A percentile compares a stretch with the other conserved stretches of the same genome.
These are phyloP conservation scores for Elsinoe perseae DNA, from an alignment of 2,329 filamentous ascomycete genomes.

Conservation along the genomic window DNA sequence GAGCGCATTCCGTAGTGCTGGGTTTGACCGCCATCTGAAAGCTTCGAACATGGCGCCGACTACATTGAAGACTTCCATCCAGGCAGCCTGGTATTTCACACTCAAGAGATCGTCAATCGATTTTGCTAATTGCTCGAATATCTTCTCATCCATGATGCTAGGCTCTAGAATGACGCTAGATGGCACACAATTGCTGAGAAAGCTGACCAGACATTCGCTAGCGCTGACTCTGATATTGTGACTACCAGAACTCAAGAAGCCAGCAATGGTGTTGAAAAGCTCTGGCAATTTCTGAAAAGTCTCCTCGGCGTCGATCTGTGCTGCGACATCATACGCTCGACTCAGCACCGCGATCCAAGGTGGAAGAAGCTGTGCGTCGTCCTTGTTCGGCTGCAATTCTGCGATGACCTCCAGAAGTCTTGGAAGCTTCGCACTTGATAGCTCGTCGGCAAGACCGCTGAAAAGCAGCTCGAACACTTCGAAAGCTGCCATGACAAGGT, in stretches of 20 bases:
- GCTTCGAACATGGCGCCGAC: constrained; percentile 80
- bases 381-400: constrained; percentile 82
- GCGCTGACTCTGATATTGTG: constrained; percentile 92
- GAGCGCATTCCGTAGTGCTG: constrained; percentile 67
- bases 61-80: constrained; percentile 90
- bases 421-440: constrained; percentile 82
- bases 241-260: constrained; percentile 77
- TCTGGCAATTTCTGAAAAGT: constrained; percentile 86
- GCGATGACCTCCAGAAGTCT: constrained; percentile 84
- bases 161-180: constrained; percentile 75
- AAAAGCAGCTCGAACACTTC: constrained; percentile 98
- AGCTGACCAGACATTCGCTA: constrained; percentile 89
- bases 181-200: constrained; percentile 84
- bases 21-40: constrained; percentile 74
- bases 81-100: constrained; percentile 87
- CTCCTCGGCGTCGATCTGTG: constrained; percentile 79
- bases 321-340: constrained; percentile 85
- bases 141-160: constrained; percentile 87
- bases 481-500: constrained; percentile 91
- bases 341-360: constrained; percentile 96
- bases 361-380: constrained; percentile 88
- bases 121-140: constrained; percentile 70
- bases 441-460: constrained; percentile 77
- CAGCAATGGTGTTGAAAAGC: constrained; percentile 69
- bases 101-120: constrained; percentile 67